Conservation (phyloP, 495 filamentous ascomycete genomes). For the Aspergillus campestris region DNA sequence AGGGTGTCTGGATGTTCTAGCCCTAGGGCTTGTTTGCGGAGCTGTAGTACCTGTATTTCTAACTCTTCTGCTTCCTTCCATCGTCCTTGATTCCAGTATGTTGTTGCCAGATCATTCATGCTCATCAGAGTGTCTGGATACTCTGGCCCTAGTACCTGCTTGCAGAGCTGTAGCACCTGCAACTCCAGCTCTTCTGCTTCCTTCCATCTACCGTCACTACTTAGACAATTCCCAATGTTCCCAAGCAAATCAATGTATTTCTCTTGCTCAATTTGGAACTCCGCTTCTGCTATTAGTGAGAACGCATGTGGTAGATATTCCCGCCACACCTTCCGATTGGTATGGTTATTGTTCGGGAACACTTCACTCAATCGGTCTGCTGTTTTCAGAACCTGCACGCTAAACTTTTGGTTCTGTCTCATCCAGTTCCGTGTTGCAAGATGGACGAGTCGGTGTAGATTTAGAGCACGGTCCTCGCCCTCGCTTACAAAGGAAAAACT, state of each 20-base stretch:
- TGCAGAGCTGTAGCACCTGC: slow-evolving; percentile 2
- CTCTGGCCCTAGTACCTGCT: slow-evolving; percentile 15
- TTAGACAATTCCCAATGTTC: neutral
- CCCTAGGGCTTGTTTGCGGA: neutral
- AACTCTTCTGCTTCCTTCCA: slow-evolving; percentile 20
- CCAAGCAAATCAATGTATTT: neutral
- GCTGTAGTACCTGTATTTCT: slow-evolving; percentile 3
- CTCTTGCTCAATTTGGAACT: neutral
- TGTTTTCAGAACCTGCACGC: slow-evolving; percentile 4
- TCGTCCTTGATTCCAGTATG: slow-evolving; percentile 8
- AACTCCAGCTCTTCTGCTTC: slow-evolving; percentile 18
- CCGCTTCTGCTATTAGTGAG: neutral
- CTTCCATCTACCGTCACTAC: slow-evolving; percentile 5
- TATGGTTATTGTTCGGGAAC: slow-evolving; percentile 15
- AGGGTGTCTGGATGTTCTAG: slow-evolving; percentile 25
- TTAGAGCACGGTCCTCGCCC: neutral
- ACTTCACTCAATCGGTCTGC: slow-evolving; percentile 8
- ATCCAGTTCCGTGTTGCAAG: slow-evolving; percentile 27
- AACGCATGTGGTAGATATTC: slow-evolving; percentile 20
- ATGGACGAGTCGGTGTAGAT: slow-evolving; percentile 30
- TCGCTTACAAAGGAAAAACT: slow-evolving; percentile 19
- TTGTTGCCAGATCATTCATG: slow-evolving; percentile 15
- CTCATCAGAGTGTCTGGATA: slow-evolving; percentile 20
- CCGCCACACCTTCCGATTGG: slow-evolving; percentile 17
- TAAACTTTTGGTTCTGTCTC: slow-evolving; percentile 7